Evolutionary conservation across 2,329 filamentous ascomycete genomes (phyloP), one percentile per base, ranked within the genome.

Genomic region (Aspergillus arachidicola): DNA sequence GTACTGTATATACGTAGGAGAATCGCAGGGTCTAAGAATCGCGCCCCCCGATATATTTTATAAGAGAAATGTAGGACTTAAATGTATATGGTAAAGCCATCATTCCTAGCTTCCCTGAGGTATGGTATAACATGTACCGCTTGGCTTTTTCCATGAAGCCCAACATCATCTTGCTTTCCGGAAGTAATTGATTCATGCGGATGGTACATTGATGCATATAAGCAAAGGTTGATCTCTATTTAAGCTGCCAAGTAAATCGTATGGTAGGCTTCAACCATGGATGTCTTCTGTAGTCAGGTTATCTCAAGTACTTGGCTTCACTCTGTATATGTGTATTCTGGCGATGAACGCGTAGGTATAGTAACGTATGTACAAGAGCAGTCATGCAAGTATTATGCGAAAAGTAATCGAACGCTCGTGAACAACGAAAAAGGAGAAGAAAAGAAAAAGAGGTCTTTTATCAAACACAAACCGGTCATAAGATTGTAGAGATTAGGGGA

Each of bases 301-400:
- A 46, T 28, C n/a, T 60, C 48, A 32, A 28, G 58, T 26, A 28
- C 26, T 21, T 26, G 11, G 12, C 21, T 23, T 38, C 23, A 26
- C 23, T 26, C 51, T 6, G 51, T 32, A 28, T 38, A 55, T 55
- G 51, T 26, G 51, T 55, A 38, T 38, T 55, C 51, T 55, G n/a
- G 51, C 51, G n/a, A 55, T 38, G 32, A 36, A 38, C 16, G 32
- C 38, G 56, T 58, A 34, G 43, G 51, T 55, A 36, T 54, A 36
- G 30, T 21, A 23, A 53, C 28, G n/a, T 48, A 60, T 61, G 59
- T 61, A 61, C 53, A 48, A 57, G 53, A 30, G 43, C 23, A 58
- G 48, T 26, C 51, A 38, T 61, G 59, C 59, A 45, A 48, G 21
- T n/a, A 23, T 36, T 41, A 50, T 57, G 59, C 34, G 45, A 23